phyloP scores from a whole-genome alignment of 495 filamentous ascomycete species.

The Venustampulla echinocandica region DNA sequence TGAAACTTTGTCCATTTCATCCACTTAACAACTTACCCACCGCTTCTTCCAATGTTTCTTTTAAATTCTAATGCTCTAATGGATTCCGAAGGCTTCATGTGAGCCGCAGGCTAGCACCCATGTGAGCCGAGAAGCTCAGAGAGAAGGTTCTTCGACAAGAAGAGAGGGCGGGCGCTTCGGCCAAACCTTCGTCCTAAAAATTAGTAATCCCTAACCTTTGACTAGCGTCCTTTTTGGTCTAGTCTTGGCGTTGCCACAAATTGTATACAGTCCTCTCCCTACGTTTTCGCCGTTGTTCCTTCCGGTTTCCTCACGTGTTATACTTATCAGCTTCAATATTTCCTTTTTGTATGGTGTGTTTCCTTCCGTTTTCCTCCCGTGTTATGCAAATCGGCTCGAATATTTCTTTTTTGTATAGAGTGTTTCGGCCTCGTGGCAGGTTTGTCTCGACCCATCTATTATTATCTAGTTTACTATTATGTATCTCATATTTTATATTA shows the following conservation, averaged over 20 bases:
- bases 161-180: conserved; percentile 1
- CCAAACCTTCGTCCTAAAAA: background rate
- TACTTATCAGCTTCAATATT: background rate
- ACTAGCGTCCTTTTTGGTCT: background rate
- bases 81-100: too few species aligned
- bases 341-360: background rate
- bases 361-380: background rate
- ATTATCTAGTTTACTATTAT: background rate
- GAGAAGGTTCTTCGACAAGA: conserved; percentile 5
- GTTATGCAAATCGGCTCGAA: background rate
- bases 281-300: background rate
- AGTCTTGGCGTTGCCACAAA: background rate
- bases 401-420: background rate
- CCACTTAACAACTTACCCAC: too few species aligned
- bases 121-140: too few species aligned
- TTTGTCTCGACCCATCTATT: conserved; percentile 1
- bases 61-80: too few species aligned
- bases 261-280: background rate
- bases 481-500: background rate
- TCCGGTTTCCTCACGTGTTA: conserved; percentile 1
- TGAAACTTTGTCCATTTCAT: too few species aligned
- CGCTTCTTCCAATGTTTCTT: too few species aligned
- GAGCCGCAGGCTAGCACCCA: too few species aligned
- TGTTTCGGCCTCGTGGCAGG: background rate
- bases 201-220: background rate